These are phyloP conservation scores for Fragilaria crotonensis DNA, from an alignment of 108 stramenopile species.

Conservation along the genomic window DNA sequence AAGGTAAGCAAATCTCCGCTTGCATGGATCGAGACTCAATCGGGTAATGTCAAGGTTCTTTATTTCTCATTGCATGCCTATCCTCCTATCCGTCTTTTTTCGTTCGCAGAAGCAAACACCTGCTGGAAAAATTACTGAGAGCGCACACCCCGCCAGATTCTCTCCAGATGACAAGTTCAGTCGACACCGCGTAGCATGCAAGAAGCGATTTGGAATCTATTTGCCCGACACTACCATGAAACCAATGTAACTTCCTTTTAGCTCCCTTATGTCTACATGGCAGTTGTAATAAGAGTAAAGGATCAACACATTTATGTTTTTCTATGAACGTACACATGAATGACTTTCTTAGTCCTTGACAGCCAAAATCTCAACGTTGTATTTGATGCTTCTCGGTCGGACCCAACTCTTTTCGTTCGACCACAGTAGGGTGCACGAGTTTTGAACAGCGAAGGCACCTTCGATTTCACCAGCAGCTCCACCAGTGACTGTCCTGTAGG, in stretches of 20 bases:
- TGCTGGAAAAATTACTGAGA: conserved; percentile 79
- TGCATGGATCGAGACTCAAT: background rate
- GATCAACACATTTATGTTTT: too few relatives aligned
- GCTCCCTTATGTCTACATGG: too few relatives aligned
- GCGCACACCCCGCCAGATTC: conserved; percentile 96
- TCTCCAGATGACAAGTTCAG: conserved; percentile 99
- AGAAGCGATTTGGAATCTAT: conserved; percentile 96
- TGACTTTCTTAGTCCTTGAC: conserved; percentile 34
- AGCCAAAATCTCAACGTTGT: conserved; percentile 61
- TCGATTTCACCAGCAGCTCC: conserved; percentile 76
- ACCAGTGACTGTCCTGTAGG: conserved; percentile 42
- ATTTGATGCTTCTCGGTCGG: conserved; percentile 73
- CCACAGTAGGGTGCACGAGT: conserved; percentile 77
- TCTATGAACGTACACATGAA: too few relatives aligned
- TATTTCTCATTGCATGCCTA: background rate
- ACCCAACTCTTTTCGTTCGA: conserved; percentile 82
- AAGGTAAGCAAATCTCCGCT: conserved; percentile 55
- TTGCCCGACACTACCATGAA: conserved; percentile 56
- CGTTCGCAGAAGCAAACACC: conserved; percentile 76
- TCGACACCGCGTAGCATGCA: conserved; percentile 88
- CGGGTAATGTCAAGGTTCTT: background rate
- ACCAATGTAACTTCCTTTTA: background rate
- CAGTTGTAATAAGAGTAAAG: too few relatives aligned
- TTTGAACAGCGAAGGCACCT: conserved; percentile 64
- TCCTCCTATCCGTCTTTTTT: background rate